phyloP scores from a whole-genome alignment of 495 filamentous ascomycete species.

The Aspergillus bertholletiae region DNA sequence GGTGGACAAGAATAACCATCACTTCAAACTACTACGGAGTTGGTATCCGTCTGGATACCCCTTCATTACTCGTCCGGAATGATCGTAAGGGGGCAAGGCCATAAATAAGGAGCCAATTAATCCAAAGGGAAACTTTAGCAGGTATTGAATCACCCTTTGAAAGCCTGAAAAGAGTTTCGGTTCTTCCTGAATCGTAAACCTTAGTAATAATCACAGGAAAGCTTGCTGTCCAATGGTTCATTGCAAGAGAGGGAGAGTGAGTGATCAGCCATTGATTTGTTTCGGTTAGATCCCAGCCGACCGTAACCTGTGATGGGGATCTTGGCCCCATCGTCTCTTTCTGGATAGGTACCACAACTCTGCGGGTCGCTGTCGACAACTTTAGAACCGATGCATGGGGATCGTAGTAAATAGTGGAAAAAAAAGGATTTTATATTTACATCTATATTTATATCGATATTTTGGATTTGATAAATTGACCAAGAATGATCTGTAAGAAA shows the following conservation, averaged over 20 bases:
- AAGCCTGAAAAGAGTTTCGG: neutral
- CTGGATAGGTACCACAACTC: neutral
- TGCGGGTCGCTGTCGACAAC: neutral
- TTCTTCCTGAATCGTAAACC: neutral
- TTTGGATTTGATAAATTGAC: no score
- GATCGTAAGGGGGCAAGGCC: neutral
- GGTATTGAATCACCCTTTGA: neutral
- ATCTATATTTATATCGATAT: no score
- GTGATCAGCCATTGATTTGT: constrained; percentile 16
- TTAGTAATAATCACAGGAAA: constrained; percentile 1
- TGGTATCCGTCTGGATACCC: neutral
- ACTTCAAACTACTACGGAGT: neutral
- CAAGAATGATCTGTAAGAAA: no score
- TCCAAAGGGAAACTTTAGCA: neutral
- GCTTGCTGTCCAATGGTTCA: constrained; percentile 4
- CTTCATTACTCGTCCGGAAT: constrained; percentile 7
- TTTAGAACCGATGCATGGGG: neutral
- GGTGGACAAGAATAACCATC: neutral
- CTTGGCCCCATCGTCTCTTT: constrained; percentile 1
- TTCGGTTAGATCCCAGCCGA: constrained; percentile 14
- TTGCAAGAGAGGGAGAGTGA: no score
- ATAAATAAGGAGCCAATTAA: neutral
- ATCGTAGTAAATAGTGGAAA: neutral
- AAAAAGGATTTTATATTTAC: no score
- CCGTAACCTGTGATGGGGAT: constrained; percentile 13